These are phyloP conservation scores for Chenopodium berlandieri DNA, from an alignment of 148 eudicot genomes.

Conservation along the genomic window DNA sequence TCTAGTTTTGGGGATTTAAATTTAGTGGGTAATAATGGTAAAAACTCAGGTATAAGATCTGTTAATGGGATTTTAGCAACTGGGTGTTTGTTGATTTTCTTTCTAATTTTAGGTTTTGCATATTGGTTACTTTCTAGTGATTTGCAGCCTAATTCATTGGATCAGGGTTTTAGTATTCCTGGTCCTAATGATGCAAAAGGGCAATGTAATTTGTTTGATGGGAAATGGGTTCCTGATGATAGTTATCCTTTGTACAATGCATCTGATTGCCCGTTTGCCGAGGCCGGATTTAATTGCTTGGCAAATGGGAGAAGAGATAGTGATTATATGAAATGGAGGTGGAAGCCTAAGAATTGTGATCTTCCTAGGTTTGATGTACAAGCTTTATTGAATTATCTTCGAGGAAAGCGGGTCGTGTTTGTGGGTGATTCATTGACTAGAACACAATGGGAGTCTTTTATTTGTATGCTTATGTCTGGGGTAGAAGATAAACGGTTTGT, in stretches of 20 bases:
- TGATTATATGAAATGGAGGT: slow-evolving; percentile 75
- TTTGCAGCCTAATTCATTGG: slow-evolving; percentile 25
- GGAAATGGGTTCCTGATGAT: slow-evolving; percentile 78
- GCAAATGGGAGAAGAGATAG: slow-evolving; percentile 71
- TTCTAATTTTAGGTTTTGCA: slow-evolving; percentile 44
- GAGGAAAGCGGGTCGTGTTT: slow-evolving; percentile 76
- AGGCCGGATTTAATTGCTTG: slow-evolving; percentile 75
- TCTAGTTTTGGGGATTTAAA: slow-evolving; percentile 38
- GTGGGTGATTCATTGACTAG: slow-evolving; percentile 95
- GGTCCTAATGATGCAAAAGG: slow-evolving; percentile 22
- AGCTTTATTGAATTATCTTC: slow-evolving; percentile 45
- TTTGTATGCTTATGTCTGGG: slow-evolving; percentile 89
- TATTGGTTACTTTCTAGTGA: slow-evolving; percentile 41
- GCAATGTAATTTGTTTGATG: slow-evolving; percentile 75
- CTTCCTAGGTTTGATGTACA: slow-evolving; percentile 57
- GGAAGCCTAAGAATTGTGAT: slow-evolving; percentile 82
- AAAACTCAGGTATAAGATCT: slow-evolving; percentile 40
- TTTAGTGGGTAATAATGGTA: slow-evolving; percentile 33
- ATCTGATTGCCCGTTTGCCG: slow-evolving; percentile 81
- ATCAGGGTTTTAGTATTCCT: slow-evolving; percentile 28
- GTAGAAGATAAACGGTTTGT: slow-evolving; percentile 72
- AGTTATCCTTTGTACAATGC: slow-evolving; percentile 74
- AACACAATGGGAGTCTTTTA: slow-evolving; percentile 95
- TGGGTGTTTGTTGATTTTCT: slow-evolving; percentile 41
- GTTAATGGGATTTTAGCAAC: slow-evolving; percentile 32